Base-by-base conservation (phyloP, 2,329 filamentous ascomycete genomes). In the Rhinocladiella similis region DNA sequence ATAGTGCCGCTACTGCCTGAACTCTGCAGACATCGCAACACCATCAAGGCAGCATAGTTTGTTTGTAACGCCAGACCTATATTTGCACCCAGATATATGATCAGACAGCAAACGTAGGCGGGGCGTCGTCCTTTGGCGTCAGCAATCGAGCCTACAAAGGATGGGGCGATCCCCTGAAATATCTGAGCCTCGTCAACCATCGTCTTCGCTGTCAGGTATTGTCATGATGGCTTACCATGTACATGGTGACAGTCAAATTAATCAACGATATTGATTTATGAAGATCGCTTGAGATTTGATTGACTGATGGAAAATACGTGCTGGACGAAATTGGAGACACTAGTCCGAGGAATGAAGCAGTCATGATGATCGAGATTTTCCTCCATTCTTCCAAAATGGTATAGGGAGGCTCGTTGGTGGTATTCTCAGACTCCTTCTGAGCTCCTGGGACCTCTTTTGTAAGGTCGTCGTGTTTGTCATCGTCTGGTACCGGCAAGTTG, bases 131-230 rank as follows among this genome's bases (percentile, higher is more conserved):
- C 79, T 36, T 72, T 71, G 46, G 73, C 76, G 57, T 81, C 79
- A 1, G 77, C 73, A 38, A 81, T 73, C 33, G 77, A 76, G 1
- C 76, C 79, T 54, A 80, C 72, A 13, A 81, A 71, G 64, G 78
- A 77, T 22, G 79, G 79, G 1, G 76, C 74, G 14, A 83, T 67
- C 3, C 77, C 81, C 70, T 83, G 80, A 35, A 80, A 73, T 43
- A 80, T 77, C 39, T 42, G 39, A 13, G 7, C 14, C n/a, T n/a
- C 18, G 10, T 41, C 38, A 41, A 19, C 7, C 22, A 25, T 5
- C 7, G 22, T 4, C 4, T 5, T 25, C 22, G 7, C 22, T 25
- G 22, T 25, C 22, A 25, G 22, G 7, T 25, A 7, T 41, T 42
- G 16, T 12, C 5, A 13, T 9, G 13, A n/a, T 18, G 16, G 14